Evolutionary conservation across 768 basidiomycete species (phyloP), one percentile per base, ranked within the genome.

Genomic region (Trichaptum fuscoviolaceum): DNA sequence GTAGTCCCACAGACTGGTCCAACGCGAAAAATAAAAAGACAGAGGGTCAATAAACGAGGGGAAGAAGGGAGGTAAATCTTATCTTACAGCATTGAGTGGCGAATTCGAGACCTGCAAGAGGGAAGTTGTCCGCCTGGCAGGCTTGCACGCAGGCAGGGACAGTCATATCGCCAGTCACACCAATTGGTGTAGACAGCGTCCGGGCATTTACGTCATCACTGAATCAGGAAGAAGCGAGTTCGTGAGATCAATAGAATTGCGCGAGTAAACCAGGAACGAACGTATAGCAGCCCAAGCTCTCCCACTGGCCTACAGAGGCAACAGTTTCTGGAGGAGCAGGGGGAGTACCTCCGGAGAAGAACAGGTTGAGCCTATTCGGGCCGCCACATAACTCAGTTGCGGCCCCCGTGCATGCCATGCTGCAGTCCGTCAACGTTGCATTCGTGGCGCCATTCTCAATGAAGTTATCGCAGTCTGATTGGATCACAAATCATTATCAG

Each of bases 261-360:
- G 64, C 62, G 61, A 58, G 64, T 17, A 59, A 69, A 64, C 64
- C 35, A 62, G 27, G 58, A 26, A 71, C 80, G 67, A 70, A 89
- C 90, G 78, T 87, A 77, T 84, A 91, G 73, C 91, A 93, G n/a
- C 91, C 91, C 34, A 92, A 81, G 0, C 85, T 87, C 7, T 77
- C 73, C 90, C 91, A 92, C 30, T 82, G 77, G 4, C 88, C 90
- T 34, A 88, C 82, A 62, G 74, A 83, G 4, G 82, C 77, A 0
- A 83, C 81, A 25, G 83, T 85, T 20, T 77, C 68, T 0, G 91
- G 89, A 17, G 83, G 74, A 0, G 85, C 69, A 17, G 90, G 85
- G 27, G 89, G 86, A 15, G 78, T 65, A 34, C 75, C 75, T 20
- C 89, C 89, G 68, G 82, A 89, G 83, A 82, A 85, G 76, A 85